Evolutionary conservation across 2,329 filamentous ascomycete species (phyloP).

Genomic region (Malbranchea zuffiana): DNA sequence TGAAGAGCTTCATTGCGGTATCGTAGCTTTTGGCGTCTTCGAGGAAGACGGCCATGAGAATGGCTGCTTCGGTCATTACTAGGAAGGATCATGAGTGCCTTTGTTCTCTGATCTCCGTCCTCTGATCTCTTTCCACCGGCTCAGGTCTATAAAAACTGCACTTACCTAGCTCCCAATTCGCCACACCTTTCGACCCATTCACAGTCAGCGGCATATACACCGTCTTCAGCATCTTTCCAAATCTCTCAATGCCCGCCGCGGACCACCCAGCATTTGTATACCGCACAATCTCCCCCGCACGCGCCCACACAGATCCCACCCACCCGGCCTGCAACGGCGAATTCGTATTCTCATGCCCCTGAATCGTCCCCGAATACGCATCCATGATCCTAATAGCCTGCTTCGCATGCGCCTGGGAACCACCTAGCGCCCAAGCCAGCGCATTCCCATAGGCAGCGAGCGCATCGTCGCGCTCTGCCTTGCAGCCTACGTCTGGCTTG

Average conservation of each 20-base stretch:
- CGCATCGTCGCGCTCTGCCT: conserved; percentile 21
- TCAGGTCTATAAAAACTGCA: conserved; percentile 2
- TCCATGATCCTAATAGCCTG: conserved; percentile 23
- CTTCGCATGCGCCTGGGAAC: conserved; percentile 17
- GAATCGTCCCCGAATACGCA: conserved; percentile 19
- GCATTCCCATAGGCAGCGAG: conserved; percentile 22
- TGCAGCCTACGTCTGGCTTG: conserved; percentile 20
- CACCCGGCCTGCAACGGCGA: conserved; percentile 22
- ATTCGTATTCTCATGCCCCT: conserved; percentile 21
- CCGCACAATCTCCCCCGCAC: conserved; percentile 22
- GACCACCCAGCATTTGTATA: conserved; percentile 19
- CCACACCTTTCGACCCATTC: conserved; percentile 14
- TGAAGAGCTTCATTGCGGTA: conserved; percentile 18
- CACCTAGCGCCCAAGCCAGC: conserved; percentile 20
- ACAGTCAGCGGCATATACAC: conserved; percentile 21
- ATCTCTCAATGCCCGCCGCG: conserved; percentile 15
- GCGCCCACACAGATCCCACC: conserved; percentile 21
- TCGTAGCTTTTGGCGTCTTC: conserved; percentile 18
- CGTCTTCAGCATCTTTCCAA: conserved; percentile 19
- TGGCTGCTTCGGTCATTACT: conserved; percentile 20
- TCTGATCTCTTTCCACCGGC: conserved; percentile 7
- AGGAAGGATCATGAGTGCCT: neutral
- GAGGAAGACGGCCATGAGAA: conserved; percentile 19
- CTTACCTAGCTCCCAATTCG: conserved; percentile 23
- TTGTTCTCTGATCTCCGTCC: too few species aligned